Percentiles rank a stretch among this genome's conserved stretches.
Evolutionary conservation across 768 basidiomycete species (phyloP).

Genomic region (Hericium alpestre): DNA sequence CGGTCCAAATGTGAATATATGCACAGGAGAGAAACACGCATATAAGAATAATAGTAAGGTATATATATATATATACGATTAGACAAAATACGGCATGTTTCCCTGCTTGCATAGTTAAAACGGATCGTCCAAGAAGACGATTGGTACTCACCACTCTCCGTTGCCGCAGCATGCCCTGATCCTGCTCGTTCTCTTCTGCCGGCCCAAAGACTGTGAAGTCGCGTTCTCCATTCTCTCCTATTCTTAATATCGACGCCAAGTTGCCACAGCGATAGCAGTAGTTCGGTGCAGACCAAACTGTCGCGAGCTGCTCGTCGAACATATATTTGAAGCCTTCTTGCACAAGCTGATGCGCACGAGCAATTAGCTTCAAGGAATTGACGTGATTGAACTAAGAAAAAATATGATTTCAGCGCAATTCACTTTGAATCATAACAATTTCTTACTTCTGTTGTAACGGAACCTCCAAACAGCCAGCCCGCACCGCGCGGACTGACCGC

Average conservation of each 20-base stretch:
- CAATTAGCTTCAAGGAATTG: constrained; percentile 79
- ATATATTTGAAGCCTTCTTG: constrained; percentile 95
- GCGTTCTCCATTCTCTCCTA: constrained; percentile 55
- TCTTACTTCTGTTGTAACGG: constrained; percentile 72
- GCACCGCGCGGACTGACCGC: constrained; percentile 94
- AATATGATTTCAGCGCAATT: neutral
- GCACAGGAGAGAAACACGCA: too few species aligned
- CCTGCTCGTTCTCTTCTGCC: constrained; percentile 81
- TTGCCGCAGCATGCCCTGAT: constrained; percentile 61
- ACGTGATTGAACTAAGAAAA: constrained; percentile 75
- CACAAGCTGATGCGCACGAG: constrained; percentile 92
- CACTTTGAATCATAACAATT: neutral
- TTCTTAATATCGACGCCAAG: constrained; percentile 81
- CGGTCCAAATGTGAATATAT: too few species aligned
- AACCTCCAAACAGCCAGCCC: constrained; percentile 87
- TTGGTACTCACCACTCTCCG: constrained; percentile 51
- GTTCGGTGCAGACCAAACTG: constrained; percentile 89
- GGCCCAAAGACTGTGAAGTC: constrained; percentile 79
- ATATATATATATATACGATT: neutral
- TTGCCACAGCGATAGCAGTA: constrained; percentile 86
- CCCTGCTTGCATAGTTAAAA: constrained; percentile 1
- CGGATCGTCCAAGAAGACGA: constrained; percentile 5
- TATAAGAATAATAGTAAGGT: neutral
- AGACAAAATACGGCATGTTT: neutral
- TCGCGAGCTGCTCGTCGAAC: constrained; percentile 88